These are phyloP conservation scores for Rhodomyrtus tomentosa DNA, from an alignment of 345 rosid species.

Conservation along the genomic window DNA sequence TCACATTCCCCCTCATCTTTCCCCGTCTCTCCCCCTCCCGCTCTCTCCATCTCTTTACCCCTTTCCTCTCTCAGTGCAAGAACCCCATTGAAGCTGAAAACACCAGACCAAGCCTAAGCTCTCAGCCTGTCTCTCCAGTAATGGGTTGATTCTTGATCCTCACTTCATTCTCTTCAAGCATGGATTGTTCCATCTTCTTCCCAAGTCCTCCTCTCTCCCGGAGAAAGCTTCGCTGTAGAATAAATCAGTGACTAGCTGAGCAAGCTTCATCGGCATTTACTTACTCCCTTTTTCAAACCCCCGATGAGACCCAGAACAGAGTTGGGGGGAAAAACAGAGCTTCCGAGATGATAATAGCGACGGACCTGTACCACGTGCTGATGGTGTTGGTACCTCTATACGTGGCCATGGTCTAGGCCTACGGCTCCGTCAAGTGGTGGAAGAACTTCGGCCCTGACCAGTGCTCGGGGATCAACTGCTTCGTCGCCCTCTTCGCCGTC, in stretches of 20 bases:
- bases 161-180: not conserved
- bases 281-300: not conserved
- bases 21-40: too few relatives aligned
- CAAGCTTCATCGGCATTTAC: not conserved
- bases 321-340: not conserved
- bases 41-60: too few relatives aligned
- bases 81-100: not conserved
- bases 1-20: too few relatives aligned
- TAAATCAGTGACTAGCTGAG: not conserved
- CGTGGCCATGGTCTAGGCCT: slow-evolving; percentile 70
- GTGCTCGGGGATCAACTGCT: slow-evolving; percentile 72
- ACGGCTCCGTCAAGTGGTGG: slow-evolving; percentile 84
- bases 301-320: not conserved
- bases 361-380: slow-evolving; percentile 63
- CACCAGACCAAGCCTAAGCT: not conserved
- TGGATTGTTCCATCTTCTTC: not conserved
- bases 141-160: not conserved
- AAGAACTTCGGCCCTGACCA: slow-evolving; percentile 70
- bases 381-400: slow-evolving; percentile 70
- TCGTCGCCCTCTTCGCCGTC: slow-evolving; percentile 74
- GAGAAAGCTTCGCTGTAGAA: not conserved
- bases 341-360: slow-evolving; percentile 32
- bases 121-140: not conserved
- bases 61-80: not conserved
- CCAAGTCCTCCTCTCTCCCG: not conserved